Conservation (phyloP, 805 yeast genomes). For the Kodamaea nitidulidarum region DNA sequence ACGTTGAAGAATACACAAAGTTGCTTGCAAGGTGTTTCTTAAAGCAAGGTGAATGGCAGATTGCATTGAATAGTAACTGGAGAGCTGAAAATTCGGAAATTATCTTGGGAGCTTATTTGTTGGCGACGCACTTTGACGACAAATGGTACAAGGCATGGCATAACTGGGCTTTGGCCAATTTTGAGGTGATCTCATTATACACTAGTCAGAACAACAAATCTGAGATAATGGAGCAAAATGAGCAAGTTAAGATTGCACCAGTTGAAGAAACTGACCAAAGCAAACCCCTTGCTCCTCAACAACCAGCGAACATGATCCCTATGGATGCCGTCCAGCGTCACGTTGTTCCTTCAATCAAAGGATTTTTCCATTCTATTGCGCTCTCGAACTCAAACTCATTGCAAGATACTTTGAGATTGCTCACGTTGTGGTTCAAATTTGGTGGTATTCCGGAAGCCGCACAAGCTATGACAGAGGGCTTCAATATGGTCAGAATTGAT, state of each 20-base stretch:
- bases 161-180: constrained; percentile 97
- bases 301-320: constrained; percentile 26
- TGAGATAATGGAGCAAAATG: constrained; percentile 30
- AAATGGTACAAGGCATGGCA: constrained; percentile 99
- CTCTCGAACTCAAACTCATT: constrained; percentile 80
- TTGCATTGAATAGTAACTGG: constrained; percentile 77
- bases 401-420: constrained; percentile 85
- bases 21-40: constrained; percentile 89
- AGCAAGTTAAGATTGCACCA: constrained; percentile 14
- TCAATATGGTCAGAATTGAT: constrained; percentile 81
- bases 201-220: constrained; percentile 23
- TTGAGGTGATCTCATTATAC: constrained; percentile 80
- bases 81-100: constrained; percentile 71
- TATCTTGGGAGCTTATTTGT: constrained; percentile 82
- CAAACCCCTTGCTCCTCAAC: constrained; percentile 6
- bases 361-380: constrained; percentile 92
- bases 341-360: constrained; percentile 93
- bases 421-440: constrained; percentile 93
- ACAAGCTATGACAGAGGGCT: constrained; percentile 85
- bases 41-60: constrained; percentile 99
- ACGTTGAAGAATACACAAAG: constrained; percentile 77
- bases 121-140: constrained; percentile 92
- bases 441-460: constrained; percentile 94
- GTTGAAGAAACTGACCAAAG: constrained; percentile 16
- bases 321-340: constrained; percentile 71